Base-by-base conservation (phyloP, 1,139 yeast species). In the Hyphopichia burtonii region DNA sequence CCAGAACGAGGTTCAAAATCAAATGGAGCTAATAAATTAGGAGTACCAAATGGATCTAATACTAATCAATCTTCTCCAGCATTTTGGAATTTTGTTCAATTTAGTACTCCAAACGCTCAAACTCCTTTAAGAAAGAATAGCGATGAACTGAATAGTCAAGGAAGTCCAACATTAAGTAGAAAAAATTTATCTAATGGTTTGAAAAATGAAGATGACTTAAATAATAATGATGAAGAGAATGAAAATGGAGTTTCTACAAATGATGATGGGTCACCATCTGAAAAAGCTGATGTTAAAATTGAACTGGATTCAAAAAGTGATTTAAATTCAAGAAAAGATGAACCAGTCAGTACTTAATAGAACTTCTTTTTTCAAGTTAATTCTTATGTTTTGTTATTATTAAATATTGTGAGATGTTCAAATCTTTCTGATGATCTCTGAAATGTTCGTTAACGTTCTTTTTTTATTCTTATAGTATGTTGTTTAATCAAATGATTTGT, bases 41-140 rank as follows among this genome's bases (percentile, higher is more conserved):
- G 53, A 19, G 45, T 53, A 20, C 57, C 63, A 8, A 53, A 47
- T 47, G 65, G 61, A 1, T 38, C 47, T 34, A 63, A 57, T 42
- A 58, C 69, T 23, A 68, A 69, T 50, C 82, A 76, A 53, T 72
- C 78, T 16, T 81, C 88, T 1, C 90, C 93, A 2, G 89, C 91
- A 11, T 76, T 83, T 45, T 83, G 91, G 90, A 85, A 83, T 56
- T 79, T 83, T 61, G 85, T 85, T 34, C 91, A 84, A 52, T 84
- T 85, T 56, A 80, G 87, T 44, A 84, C 91, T 0, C 86, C 87
- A 2, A 72, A 69, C 58, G 79, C 75, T 23, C 77, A 71, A 53
- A 69, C 77, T 1, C 77, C 78, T 5, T 51, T 66, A 43, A 53
- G 73, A 32, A 70, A 71, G 45, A 59, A 61, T 44, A 65, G 70